Base-by-base conservation (phyloP, 2,329 filamentous ascomycete species). In the Ophiostoma himal-ulmi region DNA sequence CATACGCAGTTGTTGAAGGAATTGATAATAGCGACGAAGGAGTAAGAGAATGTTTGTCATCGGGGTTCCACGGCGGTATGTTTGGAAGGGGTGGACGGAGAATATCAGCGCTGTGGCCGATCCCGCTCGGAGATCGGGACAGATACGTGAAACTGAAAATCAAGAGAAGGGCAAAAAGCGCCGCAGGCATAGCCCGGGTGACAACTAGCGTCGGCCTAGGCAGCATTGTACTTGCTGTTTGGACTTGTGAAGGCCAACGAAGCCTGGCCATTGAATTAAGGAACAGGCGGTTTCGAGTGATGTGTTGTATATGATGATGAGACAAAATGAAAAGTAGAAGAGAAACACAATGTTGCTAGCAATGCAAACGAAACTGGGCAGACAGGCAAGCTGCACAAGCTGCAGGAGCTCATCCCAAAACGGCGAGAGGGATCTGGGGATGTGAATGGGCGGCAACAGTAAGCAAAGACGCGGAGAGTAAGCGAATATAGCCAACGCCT, bases 151-250 rank as follows among this genome's bases (percentile, higher is more conserved):
- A 1, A 22, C 52, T 57, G 52, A 57, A 26, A 26, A 57, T 57
- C n/a, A 57, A 26, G 52, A 57, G 11, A 5, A 57, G 52, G 22
- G 52, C 22, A 26, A 30, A 5, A 26, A 57, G 7, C 13, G 52
- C 52, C 22, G 52, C 52, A 57, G 52, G 52, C 52, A 57, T 57
- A 57, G 52, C 52, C 52, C 52, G 52, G 52, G 52, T 30, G 52
- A 57, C 22, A 13, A 57, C 22, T 11, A 57, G n/a, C 10, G n/a
- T 57, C 22, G 52, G 52, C 8, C 52, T 10, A 13, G 17, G 52
- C 22, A 57, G n/a, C 52, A 57, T 57, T 10, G 11, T 57, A 17
- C 8, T 57, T 57, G n/a, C 11, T 22, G 26, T n/a, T 22, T 26
- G 52, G 22, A 26, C 44, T 48, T 20, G 44, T n/a, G 7, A 5